These are phyloP conservation scores for Chytriomyces sp. DNA, from an alignment of 192 early-diverging fungal species.

Conservation along the genomic window DNA sequence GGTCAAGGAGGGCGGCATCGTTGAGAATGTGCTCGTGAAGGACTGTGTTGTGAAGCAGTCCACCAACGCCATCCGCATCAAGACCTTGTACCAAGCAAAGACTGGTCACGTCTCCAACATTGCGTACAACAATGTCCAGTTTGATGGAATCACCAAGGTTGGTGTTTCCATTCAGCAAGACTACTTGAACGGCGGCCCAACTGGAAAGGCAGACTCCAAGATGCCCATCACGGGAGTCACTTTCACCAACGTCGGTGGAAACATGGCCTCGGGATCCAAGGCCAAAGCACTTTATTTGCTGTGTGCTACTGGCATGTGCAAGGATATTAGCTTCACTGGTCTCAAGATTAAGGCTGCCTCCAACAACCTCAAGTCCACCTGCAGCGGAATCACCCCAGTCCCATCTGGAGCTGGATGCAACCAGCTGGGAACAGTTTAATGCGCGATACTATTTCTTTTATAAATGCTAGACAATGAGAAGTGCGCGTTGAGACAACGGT, in stretches of 20 bases:
- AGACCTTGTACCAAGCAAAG: slow-evolving; percentile 51
- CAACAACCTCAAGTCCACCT: too few species aligned
- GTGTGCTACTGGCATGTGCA: slow-evolving; percentile 10
- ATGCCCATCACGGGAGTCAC: slow-evolving; percentile 49
- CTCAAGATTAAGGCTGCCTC: too few species aligned
- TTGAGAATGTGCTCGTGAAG: slow-evolving; percentile 45
- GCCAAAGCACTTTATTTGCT: neutral
- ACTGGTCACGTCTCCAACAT: slow-evolving; percentile 50
- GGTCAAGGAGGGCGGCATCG: slow-evolving; percentile 28
- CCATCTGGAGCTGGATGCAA: too few species aligned
- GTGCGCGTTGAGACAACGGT: too few species aligned
- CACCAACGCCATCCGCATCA: slow-evolving; percentile 52
- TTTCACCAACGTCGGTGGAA: slow-evolving; percentile 6
- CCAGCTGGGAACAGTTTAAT: too few species aligned
- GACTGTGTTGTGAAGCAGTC: slow-evolving; percentile 38
- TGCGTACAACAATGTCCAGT: slow-evolving; percentile 48
- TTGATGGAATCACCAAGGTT: slow-evolving; percentile 42
- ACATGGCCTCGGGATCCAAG: neutral
- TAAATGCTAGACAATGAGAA: too few species aligned
- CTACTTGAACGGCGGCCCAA: slow-evolving; percentile 49
- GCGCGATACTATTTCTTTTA: too few species aligned
- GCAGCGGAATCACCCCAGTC: too few species aligned
- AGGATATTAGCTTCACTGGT: too few species aligned
- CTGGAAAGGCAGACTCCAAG: slow-evolving; percentile 42
- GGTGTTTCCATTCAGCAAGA: slow-evolving; percentile 55